These are phyloP conservation scores for Phyllosticta paracitricarpa DNA, from an alignment of 2,329 filamentous ascomycete genomes.

Conservation along the genomic window DNA sequence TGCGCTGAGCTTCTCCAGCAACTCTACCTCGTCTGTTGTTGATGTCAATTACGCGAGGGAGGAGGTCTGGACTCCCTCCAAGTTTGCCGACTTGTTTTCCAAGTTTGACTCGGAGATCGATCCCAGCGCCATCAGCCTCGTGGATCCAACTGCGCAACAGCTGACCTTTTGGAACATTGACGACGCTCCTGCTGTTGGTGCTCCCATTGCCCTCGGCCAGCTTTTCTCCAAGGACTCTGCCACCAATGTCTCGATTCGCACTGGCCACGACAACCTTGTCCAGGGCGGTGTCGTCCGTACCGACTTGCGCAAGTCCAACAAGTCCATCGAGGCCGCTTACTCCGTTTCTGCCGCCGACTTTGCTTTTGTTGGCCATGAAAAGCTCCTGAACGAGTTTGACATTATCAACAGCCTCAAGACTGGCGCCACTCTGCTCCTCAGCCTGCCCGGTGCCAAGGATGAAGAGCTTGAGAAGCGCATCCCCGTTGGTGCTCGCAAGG, in stretches of 20 bases:
- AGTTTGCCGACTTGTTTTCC: slow-evolving; percentile 39
- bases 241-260: slow-evolving; percentile 51
- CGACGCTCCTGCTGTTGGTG: slow-evolving; percentile 54
- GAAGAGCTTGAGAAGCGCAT: slow-evolving; percentile 87
- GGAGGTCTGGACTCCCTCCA: slow-evolving; percentile 52
- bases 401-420: slow-evolving; percentile 60
- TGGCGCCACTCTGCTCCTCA: slow-evolving; percentile 64
- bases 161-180: slow-evolving; percentile 94
- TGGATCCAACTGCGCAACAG: slow-evolving; percentile 58
- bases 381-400: slow-evolving; percentile 69
- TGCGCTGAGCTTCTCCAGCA: slow-evolving; percentile 63
- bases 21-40: slow-evolving; percentile 44
- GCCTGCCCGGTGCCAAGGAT: slow-evolving; percentile 68
- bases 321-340: slow-evolving; percentile 77
- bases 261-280: slow-evolving; percentile 51
- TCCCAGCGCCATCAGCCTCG: slow-evolving; percentile 41
- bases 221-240: slow-evolving; percentile 51
- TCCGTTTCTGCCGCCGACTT: slow-evolving; percentile 70
- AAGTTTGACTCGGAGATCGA: slow-evolving; percentile 29
- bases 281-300: slow-evolving; percentile 72
- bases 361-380: slow-evolving; percentile 67
- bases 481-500: slow-evolving; percentile 58
- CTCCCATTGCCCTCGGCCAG: slow-evolving; percentile 53
- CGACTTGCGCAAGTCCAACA: slow-evolving; percentile 75
- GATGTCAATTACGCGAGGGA: slow-evolving; percentile 86